phyloP scores from a whole-genome alignment of 164 flowering plant genomes.

The Vitis riparia region DNA sequence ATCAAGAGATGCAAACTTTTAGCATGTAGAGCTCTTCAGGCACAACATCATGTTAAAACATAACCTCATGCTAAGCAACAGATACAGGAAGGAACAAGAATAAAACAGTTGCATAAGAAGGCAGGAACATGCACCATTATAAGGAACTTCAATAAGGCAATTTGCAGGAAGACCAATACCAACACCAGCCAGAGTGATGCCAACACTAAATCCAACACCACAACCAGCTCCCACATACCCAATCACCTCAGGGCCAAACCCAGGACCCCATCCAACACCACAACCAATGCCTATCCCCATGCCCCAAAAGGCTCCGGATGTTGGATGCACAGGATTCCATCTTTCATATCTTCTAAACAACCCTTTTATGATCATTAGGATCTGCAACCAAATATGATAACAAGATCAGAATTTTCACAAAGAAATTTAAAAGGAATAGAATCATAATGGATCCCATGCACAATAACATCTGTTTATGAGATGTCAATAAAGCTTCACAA shows the following conservation, averaged over 20 bases:
- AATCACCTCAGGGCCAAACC: conserved; percentile 92
- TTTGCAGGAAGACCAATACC: conserved; percentile 96
- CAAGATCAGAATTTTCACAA: background rate
- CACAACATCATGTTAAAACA: no score
- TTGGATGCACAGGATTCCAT: conserved; percentile 99
- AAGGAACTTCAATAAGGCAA: conserved; percentile 49
- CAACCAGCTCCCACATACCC: conserved; percentile 98
- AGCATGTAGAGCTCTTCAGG: no score
- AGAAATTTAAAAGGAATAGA: background rate
- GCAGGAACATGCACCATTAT: conserved; percentile 6
- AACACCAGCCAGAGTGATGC: conserved; percentile 77
- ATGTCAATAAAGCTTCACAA: no score
- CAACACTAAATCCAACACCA: conserved; percentile 89
- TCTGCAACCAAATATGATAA: conserved; percentile 31
- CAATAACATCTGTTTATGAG: no score
- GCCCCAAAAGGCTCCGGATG: conserved; percentile 94
- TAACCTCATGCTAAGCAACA: no score
- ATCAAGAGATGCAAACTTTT: no score
- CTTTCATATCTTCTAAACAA: conserved; percentile 74
- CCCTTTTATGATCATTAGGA: conserved; percentile 87
- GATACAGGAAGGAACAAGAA: no score
- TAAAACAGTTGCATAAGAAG: no score
- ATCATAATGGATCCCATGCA: no score
- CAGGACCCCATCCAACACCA: conserved; percentile 99
- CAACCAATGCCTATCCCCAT: conserved; percentile 94